Evolutionary conservation across 2,329 filamentous ascomycete genomes (phyloP), one percentile per base, ranked within the genome.

Genomic region (Cadophora sp.): DNA sequence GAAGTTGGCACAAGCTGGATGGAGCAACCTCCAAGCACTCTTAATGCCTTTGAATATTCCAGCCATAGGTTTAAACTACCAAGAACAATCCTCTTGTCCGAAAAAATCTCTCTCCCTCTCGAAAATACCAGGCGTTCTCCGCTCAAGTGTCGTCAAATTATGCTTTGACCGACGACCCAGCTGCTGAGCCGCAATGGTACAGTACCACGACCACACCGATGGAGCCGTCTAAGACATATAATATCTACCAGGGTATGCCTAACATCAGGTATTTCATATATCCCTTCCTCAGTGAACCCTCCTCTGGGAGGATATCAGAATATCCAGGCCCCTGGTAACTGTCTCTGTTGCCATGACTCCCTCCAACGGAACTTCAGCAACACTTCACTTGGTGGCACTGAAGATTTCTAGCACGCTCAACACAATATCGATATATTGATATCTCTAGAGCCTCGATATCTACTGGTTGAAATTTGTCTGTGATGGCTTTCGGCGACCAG

Each of bases 101-200:
- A 20, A 50, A 3, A 20, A 50, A 50, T 11, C 4, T 5, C 5
- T 20, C n/a, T 47, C 18, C 4, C 18, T 4, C 16, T 33, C 11
- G 9, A 22, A 24, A 48, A n/a, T 20, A 39, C 48, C 22, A 16
- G n/a, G 41, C 5, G 30, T 43, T 4, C 1, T 2, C 2, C 8
- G 16, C n/a, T 53, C 36, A 56, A 24, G 22, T 47, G 61, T 63
- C 50, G 55, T 60, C 22, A 27, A 8, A 59, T 33, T 59, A 61
- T 62, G 13, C 43, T 58, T 56, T 36, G 11, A 20, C 39, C 14
- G 13, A 6, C 33, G 18, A n/a, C 27, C 14, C 48, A 20, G n/a
- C 16, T 13, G 51, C 20, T 30, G 36, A 61, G 56, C 47, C 56
- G 48, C 58, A 33, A 36, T 13, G 24, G 4, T 22, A 56, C 43